Evolutionary conservation across 257 asterid genomes (phyloP).

Genomic region (Solanum corneliomulleri): DNA sequence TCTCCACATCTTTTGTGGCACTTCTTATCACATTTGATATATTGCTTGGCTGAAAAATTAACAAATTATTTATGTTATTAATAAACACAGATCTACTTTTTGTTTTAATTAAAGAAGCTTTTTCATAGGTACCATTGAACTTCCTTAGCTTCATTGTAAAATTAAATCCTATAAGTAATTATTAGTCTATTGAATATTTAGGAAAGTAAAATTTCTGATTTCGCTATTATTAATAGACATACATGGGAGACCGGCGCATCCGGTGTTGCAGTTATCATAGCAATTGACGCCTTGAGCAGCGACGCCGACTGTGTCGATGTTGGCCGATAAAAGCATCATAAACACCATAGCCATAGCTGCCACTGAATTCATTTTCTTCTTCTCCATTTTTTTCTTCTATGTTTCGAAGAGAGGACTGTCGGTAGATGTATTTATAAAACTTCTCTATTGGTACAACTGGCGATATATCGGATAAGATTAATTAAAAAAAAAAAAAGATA

Average conservation of each 20-base stretch:
- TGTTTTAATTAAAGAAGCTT: too few species aligned
- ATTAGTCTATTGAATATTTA: too few species aligned
- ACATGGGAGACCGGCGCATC: slow-evolving; percentile 23
- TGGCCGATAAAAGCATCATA: slow-evolving; percentile 13
- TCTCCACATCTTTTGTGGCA: slow-evolving; percentile 35
- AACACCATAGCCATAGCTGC: slow-evolving; percentile 6
- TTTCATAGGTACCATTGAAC: too few species aligned
- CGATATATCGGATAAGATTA: too few species aligned
- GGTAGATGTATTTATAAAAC: too few species aligned
- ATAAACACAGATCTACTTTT: too few species aligned
- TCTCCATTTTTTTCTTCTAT: slow-evolving; percentile 8
- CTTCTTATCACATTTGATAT: slow-evolving; percentile 23
- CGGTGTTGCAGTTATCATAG: slow-evolving; percentile 33
- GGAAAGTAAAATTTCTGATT: neutral
- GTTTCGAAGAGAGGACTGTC: too few species aligned
- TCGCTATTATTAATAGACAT: neutral
- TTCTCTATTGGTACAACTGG: too few species aligned
- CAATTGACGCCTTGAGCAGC: slow-evolving; percentile 27
- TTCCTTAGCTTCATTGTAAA: too few species aligned
- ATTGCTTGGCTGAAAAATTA: slow-evolving; percentile 20
- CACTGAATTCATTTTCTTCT: slow-evolving; percentile 12
- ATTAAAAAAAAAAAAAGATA: too few species aligned
- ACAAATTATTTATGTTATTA: neutral
- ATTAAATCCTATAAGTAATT: too few species aligned
- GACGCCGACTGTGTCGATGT: slow-evolving; percentile 4